Evolutionary conservation across 2,329 filamentous ascomycete species (phyloP).

Genomic region (Xylaria polymorpha): DNA sequence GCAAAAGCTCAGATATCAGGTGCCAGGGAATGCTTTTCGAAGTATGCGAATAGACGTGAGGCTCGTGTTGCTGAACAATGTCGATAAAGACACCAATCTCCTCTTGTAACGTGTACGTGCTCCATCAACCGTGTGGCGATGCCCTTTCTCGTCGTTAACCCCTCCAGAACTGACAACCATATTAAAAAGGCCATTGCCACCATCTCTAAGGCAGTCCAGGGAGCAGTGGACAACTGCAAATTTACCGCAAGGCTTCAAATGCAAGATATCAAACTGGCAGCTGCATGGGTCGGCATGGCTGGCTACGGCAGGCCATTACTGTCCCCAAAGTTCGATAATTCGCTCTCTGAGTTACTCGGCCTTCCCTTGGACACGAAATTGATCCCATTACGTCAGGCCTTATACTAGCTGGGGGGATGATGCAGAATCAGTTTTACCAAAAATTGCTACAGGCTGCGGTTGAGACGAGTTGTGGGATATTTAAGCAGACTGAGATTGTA

Average conservation of each 20-base stretch:
- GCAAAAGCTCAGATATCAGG: no score
- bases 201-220: constrained; percentile 24
- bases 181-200: constrained; percentile 20
- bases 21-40: no score
- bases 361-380: background rate
- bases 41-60: no score
- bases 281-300: constrained; percentile 33
- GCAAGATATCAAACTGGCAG: constrained; percentile 12
- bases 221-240: constrained; percentile 21
- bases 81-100: no score
- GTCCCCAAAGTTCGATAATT: background rate
- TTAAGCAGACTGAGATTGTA: constrained; percentile 18
- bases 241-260: constrained; percentile 3
- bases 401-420: constrained; percentile 35
- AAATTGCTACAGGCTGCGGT: background rate
- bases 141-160: background rate
- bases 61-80: no score
- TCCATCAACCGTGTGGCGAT: background rate
- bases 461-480: constrained; percentile 21
- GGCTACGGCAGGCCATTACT: constrained; percentile 28
- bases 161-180: constrained; percentile 24
- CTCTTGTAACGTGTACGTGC: constrained; percentile 33
- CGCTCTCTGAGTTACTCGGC: constrained; percentile 17
- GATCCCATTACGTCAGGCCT: constrained; percentile 21
- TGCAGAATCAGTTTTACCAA: constrained; percentile 25